Evolutionary conservation across 1,284 basidiomycete genomes (phyloP), one percentile per base, ranked within the genome.

Genomic region (Heliocybe sulcata): DNA sequence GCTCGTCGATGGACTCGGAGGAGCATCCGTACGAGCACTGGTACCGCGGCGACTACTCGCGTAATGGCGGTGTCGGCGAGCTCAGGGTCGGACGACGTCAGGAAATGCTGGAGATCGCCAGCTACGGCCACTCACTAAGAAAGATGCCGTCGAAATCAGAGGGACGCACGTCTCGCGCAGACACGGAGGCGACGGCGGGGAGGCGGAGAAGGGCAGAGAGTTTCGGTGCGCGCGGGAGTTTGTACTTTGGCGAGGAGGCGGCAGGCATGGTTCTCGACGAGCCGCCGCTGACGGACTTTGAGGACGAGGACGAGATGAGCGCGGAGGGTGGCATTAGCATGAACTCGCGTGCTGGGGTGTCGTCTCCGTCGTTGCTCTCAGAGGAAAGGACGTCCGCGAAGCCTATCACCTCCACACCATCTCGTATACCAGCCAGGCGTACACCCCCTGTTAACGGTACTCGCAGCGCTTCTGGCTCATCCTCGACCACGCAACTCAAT

Each of bases 41-140:
- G 87, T 90, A 90, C 64, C 82, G 87, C 52, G 87, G 87, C 2
- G 87, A 90, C 59, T 77, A 87, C 2, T 82, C 87, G 8, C 76
- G 88, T 45, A 90, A 90, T 62, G 88, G 87, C 29, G 87, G 88
- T 38, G 88, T 90, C 16, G 87, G 87, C 48, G 87, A 90, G 66
- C 70, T 88, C 55, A 76, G 84, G 23, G 81, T 90, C 2, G 87
- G 81, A 2, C 76, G 76, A 61, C 76, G 82, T 57, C 74, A 83
- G 66, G 87, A 90, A 67, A 90, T 90, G 87, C 65, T 90, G 54
- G 86, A 90, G 63, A 90, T 90, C 58, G 87, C 87, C 47, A 90
- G 83, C 68, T 90, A 86, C 60, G 87, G 87, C 0, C 84, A 90
- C 63, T 72, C 68, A 42, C 64, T 77, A 31, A 64, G 69, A 35